Conservation (phyloP, 495 filamentous ascomycete species). For the Penicillium salamii region DNA sequence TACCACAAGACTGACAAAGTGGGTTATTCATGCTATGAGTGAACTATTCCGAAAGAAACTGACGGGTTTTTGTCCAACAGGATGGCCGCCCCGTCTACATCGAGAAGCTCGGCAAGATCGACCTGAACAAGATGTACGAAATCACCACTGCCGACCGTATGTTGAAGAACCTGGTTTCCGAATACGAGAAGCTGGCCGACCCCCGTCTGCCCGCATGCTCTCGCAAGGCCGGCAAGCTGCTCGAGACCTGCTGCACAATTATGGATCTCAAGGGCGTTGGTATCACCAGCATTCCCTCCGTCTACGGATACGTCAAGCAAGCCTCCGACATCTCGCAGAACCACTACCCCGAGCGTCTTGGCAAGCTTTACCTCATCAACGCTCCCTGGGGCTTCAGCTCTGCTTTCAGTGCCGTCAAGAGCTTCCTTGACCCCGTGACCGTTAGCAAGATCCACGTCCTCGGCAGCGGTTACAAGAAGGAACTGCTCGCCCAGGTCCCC, state of each 20-base stretch:
- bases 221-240: slow-evolving; percentile 80
- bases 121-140: slow-evolving; percentile 84
- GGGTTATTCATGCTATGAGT: slow-evolving; percentile 16
- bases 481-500: slow-evolving; percentile 81
- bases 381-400: slow-evolving; percentile 88
- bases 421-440: slow-evolving; percentile 93
- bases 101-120: slow-evolving; percentile 91
- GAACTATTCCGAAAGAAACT: slow-evolving; percentile 6
- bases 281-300: slow-evolving; percentile 70
- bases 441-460: slow-evolving; percentile 94
- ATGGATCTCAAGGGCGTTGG: slow-evolving; percentile 97
- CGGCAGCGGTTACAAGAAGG: slow-evolving; percentile 74
- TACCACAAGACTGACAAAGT: slow-evolving; percentile 99
- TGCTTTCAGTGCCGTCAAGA: slow-evolving; percentile 82
- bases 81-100: slow-evolving; percentile 97
- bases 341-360: slow-evolving; percentile 96
- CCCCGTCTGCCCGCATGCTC: slow-evolving; percentile 93
- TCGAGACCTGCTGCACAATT: slow-evolving; percentile 96
- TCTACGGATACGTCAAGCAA: slow-evolving; percentile 80
- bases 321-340: slow-evolving; percentile 87
- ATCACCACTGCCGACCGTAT: slow-evolving; percentile 92
- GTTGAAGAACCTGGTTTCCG: slow-evolving; percentile 90
- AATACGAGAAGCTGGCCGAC: slow-evolving; percentile 94
- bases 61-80: slow-evolving; percentile 44
- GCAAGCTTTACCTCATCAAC: slow-evolving; percentile 93